A percentile compares a stretch with the other conserved stretches of the same genome.
Conservation (phyloP, 352 stramenopile genomes). For the Pythium rhizo-oryzae region DNA sequence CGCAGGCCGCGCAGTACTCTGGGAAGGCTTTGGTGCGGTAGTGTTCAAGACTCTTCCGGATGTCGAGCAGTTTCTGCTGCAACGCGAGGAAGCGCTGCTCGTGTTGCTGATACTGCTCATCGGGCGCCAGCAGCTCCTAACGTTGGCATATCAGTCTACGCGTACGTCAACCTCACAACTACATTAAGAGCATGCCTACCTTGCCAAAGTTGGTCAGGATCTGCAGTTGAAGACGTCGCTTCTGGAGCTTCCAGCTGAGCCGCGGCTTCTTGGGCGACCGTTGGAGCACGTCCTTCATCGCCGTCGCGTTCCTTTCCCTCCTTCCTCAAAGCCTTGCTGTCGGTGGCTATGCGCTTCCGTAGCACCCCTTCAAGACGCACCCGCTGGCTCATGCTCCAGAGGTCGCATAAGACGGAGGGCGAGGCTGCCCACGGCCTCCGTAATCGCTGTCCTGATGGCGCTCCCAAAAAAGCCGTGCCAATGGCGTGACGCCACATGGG, state of each 20-base stretch:
- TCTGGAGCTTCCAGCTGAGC: slow-evolving; percentile 59
- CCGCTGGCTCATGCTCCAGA: background rate
- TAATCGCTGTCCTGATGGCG: background rate
- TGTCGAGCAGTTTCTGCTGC: slow-evolving; percentile 73
- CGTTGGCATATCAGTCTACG: background rate
- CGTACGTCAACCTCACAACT: background rate
- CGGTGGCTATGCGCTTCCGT: background rate
- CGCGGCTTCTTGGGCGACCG: slow-evolving; percentile 44
- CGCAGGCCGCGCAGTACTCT: slow-evolving; percentile 62
- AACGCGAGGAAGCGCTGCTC: slow-evolving; percentile 71
- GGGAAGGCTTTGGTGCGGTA: slow-evolving; percentile 65
- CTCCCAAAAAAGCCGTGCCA: slow-evolving; percentile 15
- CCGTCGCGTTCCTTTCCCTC: too few species aligned
- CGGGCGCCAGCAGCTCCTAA: slow-evolving; percentile 49
- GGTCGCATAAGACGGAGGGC: background rate
- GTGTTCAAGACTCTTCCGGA: slow-evolving; percentile 67
- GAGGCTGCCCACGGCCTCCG: too few species aligned
- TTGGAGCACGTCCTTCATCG: slow-evolving; percentile 32
- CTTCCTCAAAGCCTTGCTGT: background rate
- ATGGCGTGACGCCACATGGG: background rate
- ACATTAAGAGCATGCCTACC: slow-evolving; percentile 24
- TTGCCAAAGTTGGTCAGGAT: slow-evolving; percentile 57
- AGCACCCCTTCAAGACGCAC: too few species aligned
- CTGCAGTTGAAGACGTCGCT: slow-evolving; percentile 63
- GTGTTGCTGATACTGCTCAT: slow-evolving; percentile 72